phyloP scores from a whole-genome alignment of 495 filamentous ascomycete genomes.

The Mytilinidion resinicola region DNA sequence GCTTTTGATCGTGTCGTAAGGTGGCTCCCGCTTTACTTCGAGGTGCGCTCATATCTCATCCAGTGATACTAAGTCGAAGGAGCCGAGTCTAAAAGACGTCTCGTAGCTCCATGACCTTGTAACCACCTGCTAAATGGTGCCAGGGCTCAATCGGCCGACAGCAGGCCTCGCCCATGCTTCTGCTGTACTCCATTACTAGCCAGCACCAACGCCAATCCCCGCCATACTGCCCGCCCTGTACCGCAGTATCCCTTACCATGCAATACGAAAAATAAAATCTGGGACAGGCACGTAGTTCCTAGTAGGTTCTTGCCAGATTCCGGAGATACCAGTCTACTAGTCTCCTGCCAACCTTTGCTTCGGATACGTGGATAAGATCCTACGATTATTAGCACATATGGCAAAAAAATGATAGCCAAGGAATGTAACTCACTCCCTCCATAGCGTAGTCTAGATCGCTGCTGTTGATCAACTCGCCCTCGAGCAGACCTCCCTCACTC shows the following conservation, averaged over 20 bases:
- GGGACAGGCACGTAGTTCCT: not conserved
- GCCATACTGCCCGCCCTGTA: not conserved
- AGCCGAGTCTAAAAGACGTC: too few species aligned
- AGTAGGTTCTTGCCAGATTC: constrained; percentile 91
- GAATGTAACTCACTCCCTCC: constrained; percentile 61
- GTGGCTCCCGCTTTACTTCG: too few species aligned
- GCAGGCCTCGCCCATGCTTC: not conserved
- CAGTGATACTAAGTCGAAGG: too few species aligned
- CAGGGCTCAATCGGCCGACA: too few species aligned
- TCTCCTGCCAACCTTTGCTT: constrained; percentile 94
- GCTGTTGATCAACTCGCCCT: constrained; percentile 83
- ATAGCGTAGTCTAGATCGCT: constrained; percentile 95
- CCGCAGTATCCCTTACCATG: not conserved
- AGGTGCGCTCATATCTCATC: too few species aligned
- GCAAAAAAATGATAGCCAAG: not conserved
- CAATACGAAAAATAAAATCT: not conserved
- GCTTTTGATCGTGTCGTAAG: too few species aligned
- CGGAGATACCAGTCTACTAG: constrained; percentile 98
- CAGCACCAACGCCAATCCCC: not conserved
- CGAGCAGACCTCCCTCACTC: constrained; percentile 81
- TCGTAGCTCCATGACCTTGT: too few species aligned
- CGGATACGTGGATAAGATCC: constrained; percentile 95
- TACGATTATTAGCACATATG: constrained; percentile 30
- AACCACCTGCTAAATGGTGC: too few species aligned
- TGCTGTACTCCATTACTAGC: not conserved